Base-by-base conservation (phyloP, 495 filamentous ascomycete genomes). In the Podospora appendiculata region DNA sequence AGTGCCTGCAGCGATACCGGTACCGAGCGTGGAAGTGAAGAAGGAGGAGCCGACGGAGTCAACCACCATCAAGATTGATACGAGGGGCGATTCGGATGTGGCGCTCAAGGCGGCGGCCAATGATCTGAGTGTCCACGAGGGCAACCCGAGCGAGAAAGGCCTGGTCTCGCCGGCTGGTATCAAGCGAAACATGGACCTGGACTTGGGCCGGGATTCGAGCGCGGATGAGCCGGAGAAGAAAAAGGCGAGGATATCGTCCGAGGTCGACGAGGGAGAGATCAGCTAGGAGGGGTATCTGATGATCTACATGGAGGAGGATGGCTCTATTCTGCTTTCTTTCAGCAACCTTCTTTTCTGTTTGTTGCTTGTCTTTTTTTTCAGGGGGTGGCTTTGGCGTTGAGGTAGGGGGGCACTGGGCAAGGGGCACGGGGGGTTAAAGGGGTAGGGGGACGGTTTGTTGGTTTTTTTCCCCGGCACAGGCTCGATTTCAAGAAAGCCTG, bases 91-190 rank as follows among this genome's bases (percentile, higher is more conserved):
- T 44, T 76, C 71, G 12, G 74, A 77, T 48, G 63, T 61, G 4
- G 60, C 59, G 8, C 64, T 78, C 10, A 78, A 78, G 54, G 70
- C 64, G 48, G 72, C 68, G 8, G 74, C 75, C 3, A 78, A 76
- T 44, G 69, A 72, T 39, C 51, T 70, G 19, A 55, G 53, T n/a
- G 53, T 67, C 11, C 75, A 78, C 46, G 51, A 64, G 13, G 48
- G 56, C 36, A 57, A 45, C 16, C 51, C 25, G 25, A 25, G 25
- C 25, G 25, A 25, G 25, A 25, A 25, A 2, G 25, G 25, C 25
- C 25, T 25, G 57, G 58, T 8, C 40, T 71, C 64, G 45, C 58
- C 61, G 9, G 53, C 57, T 12, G 42, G 38, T 1, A 49, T 58
- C 11, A 73, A 74, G 54, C 68, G 67, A 54, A 64, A 56, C 35